phyloP scores from a whole-genome alignment of 2,329 filamentous ascomycete species.

The Calonectria naviculata region DNA sequence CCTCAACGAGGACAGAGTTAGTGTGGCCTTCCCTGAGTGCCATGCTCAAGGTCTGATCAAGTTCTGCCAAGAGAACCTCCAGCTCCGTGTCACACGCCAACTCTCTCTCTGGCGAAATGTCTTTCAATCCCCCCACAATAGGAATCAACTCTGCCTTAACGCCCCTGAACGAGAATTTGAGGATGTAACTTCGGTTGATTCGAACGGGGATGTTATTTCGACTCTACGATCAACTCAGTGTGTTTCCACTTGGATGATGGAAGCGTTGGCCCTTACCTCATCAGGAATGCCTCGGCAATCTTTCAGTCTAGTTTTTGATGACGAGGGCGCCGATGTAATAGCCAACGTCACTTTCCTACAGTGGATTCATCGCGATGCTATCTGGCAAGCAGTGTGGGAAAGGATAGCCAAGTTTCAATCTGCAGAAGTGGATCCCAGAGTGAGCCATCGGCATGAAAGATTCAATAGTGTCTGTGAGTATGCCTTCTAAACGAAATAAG shows the following conservation, averaged over 20 bases:
- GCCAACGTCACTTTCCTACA: background rate
- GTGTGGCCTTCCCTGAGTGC: background rate
- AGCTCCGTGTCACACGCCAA: background rate
- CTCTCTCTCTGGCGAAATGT: background rate
- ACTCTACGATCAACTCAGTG: accelerated
- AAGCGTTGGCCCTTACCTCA: background rate
- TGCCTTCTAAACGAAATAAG: background rate
- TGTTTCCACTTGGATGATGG: background rate
- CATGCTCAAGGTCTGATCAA: background rate
- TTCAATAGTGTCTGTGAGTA: background rate
- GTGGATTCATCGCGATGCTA: background rate
- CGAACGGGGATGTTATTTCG: background rate
- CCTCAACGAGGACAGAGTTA: background rate
- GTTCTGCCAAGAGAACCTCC: background rate
- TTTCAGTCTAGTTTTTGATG: background rate
- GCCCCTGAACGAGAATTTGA: no score
- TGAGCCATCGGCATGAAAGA: no score
- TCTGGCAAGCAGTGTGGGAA: background rate
- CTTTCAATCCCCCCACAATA: background rate
- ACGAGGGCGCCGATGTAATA: background rate
- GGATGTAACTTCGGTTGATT: no score
- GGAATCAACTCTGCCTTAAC: no score
- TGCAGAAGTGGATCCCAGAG: no score
- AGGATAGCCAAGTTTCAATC: background rate
- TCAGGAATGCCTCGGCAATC: background rate